Base-by-base conservation (phyloP, 1,139 yeast species). In the Pichia sp. region DNA sequence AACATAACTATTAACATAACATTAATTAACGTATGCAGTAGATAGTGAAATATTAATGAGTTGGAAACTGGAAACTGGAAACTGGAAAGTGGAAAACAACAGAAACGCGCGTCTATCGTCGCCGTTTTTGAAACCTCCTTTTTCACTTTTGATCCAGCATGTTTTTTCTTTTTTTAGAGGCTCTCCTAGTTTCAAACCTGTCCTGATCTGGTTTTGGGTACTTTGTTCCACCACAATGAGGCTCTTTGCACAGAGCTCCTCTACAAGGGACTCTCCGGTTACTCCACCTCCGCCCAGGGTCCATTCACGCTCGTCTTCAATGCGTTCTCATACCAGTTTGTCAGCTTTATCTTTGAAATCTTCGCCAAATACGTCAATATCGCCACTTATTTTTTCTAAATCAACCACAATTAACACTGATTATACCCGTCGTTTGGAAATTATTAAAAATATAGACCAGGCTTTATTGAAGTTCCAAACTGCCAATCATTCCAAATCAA, bases 401-500 rank as follows among this genome's bases (percentile, higher is more conserved):
- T 39, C 50, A 2, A 18, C 31, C 46, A 2, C 16, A 30, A 3
- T 2, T 5, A 22, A 8, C 18, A 8, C 50, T 11, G 44, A 51
- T 43, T 50, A 49, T 16, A 36, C 25, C 16, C 46, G 49, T 39
- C 38, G 55, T 8, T 30, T 47, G 38, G 52, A 48, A 50, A 46
- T 14, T 73, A 29, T 71, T 60, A 78, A 77, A 58, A 66, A 67
- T 47, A 64, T 80, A 46, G 81, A 79, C 50, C 66, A 73, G 29
- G 74, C 75, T 6, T 64, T 78, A 45, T 61, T 67, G 44, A 80
- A 79, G 60, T 82, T 81, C 61, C 69, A 70, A 44, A 71, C 81
- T 30, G 79, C 80, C 59, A 71, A 64, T 47, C 60, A 62, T 39
- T 39, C 28, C 34, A 82, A 81, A 61, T 79, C 93, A 11, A 88